Evolutionary conservation across 2,329 filamentous ascomycete species (phyloP), one percentile per base, ranked within the genome.

Genomic region (Talaromyces sp.): DNA sequence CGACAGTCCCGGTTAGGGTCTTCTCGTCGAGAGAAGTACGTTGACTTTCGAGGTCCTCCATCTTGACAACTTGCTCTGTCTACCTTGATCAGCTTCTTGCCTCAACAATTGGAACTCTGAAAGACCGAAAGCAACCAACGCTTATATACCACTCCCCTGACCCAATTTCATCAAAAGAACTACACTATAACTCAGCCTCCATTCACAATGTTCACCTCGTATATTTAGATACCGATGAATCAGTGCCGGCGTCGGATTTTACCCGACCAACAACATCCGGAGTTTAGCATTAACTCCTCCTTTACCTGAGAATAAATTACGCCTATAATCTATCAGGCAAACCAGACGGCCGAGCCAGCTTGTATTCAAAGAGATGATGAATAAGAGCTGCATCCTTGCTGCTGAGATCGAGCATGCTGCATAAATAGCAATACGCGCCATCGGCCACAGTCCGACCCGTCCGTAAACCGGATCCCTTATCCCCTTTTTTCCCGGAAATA

Each of bases 11-110:
- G n/a, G 5, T 56, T 7, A 56, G 31, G n/a, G 53, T 56, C 31
- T 38, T 56, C n/a, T 56, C 53, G 25, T 56, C 53, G n/a, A 36
- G n/a, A 6, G 53, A 56, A 36, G 53, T 56, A 7, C 53, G 53
- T 31, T 40, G 47, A 5, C 60, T 62, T 5, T 54, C 34, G 34
- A 54, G 47, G 51, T 54, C 47, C 15, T 25, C 34, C 59, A 53
- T 61, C n/a, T 38, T 56, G 53, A 25, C n/a, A 11, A 19, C 29
- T 36, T 19, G 6, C 15, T 22, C 29, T 5, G 17, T 56, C 3
- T 31, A 3, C 13, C 34, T 2, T 29, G 3, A 25, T 49, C 49
- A 51, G 13, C 6, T 27, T 25, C 7, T 5, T 51, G 15, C 2
- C 3, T 27, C 2, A 3, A 8, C 15, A 51, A 25, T 27, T 15